Evolutionary conservation across 2,329 filamentous ascomycete genomes (phyloP).

Genomic region (Fusarium palustre): DNA sequence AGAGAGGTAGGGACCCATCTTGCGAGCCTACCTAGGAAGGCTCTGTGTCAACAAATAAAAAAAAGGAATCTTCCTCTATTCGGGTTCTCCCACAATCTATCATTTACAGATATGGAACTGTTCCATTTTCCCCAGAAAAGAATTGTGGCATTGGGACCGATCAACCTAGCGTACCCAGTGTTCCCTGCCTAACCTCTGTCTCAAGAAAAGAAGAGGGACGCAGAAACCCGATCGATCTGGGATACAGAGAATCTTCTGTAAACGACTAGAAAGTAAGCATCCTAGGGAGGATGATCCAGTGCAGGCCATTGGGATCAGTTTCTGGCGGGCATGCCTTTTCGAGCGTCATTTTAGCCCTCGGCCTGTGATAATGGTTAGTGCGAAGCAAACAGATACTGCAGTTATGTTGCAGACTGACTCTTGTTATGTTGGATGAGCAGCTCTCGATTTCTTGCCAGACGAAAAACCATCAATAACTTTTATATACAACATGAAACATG

Average conservation of each 20-base stretch:
- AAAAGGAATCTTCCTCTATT: background rate
- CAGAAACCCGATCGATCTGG: constrained; percentile 10
- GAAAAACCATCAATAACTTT: too few relatives aligned
- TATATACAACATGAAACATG: too few relatives aligned
- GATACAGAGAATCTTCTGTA: constrained; percentile 1
- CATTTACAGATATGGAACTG: background rate
- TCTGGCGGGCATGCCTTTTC: background rate
- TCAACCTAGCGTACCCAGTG: background rate
- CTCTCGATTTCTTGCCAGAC: background rate
- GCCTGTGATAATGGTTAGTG: background rate
- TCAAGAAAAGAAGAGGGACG: too few relatives aligned
- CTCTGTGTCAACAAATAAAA: background rate
- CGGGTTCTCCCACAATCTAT: background rate
- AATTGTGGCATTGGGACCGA: background rate
- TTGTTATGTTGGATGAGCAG: background rate
- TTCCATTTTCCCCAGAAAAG: too few relatives aligned
- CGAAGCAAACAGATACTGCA: too few relatives aligned
- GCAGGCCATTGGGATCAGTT: too few relatives aligned
- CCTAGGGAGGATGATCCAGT: too few relatives aligned
- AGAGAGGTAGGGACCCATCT: too few relatives aligned
- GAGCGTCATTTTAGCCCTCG: background rate
- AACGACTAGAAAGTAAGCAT: too few relatives aligned
- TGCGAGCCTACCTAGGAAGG: too few relatives aligned
- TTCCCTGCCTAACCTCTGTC: too few relatives aligned
- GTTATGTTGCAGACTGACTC: too few relatives aligned